Evolutionary conservation across 495 filamentous ascomycete genomes (phyloP), one percentile per base, ranked within the genome.

Genomic region (Penicillium bialowiezense): DNA sequence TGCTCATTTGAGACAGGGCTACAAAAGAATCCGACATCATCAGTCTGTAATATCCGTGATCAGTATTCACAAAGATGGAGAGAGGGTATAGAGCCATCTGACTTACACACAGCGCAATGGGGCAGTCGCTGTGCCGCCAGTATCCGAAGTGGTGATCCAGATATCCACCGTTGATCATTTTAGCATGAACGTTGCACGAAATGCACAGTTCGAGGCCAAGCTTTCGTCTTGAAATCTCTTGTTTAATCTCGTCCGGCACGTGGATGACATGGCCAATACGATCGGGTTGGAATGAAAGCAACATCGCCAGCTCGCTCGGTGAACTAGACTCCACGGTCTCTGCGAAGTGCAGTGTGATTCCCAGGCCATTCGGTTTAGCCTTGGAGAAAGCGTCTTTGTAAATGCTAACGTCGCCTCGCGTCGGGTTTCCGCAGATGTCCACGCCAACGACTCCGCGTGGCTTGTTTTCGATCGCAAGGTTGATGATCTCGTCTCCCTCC

Each of bases 21-120:
- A 33, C 81, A 83, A 48, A 95, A 92, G 32, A 93, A 80, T 2
- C 89, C 90, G 17, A 95, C 88, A 67, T 95, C 89, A 66, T 95
- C 89, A 1, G 89, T 95, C 88, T 91, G 52, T 7, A 37, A 19
- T 18, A n/a, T 24, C 50, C 24, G 61, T 37, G 18, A 24, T 45
- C 37, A 48, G 13, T 36, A 54, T 26, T 19, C 18, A 20, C 35
- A 29, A 41, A 44, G 18, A 26, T 17, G 45, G 26, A 51, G 43
- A 28, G 24, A 4, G 4, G 9, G 9, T 28, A 28, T 9, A 40
- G 26, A 41, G 47, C 21, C 17, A 20, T 17, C 33, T 52, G 56
- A 79, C 82, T 65, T 62, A 87, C 82, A 65, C 82, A 81, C 28
- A 87, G 54, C 14, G 72, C 72, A 53, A 86, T 64, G 10, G 76